Evolutionary conservation across 2,329 filamentous ascomycete genomes (phyloP).

Genomic region (Alternaria arbusti): DNA sequence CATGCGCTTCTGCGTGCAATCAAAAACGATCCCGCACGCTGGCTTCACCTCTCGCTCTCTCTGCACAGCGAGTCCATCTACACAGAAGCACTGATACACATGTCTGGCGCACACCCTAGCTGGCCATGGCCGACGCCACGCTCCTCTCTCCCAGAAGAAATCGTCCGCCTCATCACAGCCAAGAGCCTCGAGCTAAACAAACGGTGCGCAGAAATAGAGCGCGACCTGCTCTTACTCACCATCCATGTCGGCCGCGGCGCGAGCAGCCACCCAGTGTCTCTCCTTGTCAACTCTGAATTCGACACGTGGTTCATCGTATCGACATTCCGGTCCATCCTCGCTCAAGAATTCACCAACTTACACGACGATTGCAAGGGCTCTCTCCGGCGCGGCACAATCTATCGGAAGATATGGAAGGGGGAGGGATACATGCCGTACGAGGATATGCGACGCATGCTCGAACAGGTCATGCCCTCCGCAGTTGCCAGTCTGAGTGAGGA

Average conservation of each 20-base stretch:
- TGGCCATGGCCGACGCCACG: constrained; percentile 26
- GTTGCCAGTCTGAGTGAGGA: constrained; percentile 28
- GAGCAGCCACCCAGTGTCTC: background rate
- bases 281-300: constrained; percentile 4
- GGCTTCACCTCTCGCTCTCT: constrained; percentile 36
- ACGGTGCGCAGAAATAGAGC: constrained; percentile 22
- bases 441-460: constrained; percentile 23
- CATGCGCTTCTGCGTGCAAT: constrained; percentile 40
- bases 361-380: background rate
- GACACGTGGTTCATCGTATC: constrained; percentile 39
- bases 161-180: constrained; percentile 17
- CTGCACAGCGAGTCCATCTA: constrained; percentile 41
- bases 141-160: constrained; percentile 7
- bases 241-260: constrained; percentile 6
- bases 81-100: constrained; percentile 47
- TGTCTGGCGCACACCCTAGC: constrained; percentile 38
- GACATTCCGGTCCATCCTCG: constrained; percentile 41
- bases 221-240: constrained; percentile 33
- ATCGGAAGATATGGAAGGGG: constrained; percentile 38
- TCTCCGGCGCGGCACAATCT: constrained; percentile 30
- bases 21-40: constrained; percentile 38
- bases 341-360: constrained; percentile 18
- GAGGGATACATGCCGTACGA: constrained; percentile 37
- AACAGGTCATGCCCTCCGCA: constrained; percentile 18
- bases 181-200: constrained; percentile 23